Evolutionary conservation across 495 filamentous ascomycete genomes (phyloP).

Genomic region (Penicillium herquei): DNA sequence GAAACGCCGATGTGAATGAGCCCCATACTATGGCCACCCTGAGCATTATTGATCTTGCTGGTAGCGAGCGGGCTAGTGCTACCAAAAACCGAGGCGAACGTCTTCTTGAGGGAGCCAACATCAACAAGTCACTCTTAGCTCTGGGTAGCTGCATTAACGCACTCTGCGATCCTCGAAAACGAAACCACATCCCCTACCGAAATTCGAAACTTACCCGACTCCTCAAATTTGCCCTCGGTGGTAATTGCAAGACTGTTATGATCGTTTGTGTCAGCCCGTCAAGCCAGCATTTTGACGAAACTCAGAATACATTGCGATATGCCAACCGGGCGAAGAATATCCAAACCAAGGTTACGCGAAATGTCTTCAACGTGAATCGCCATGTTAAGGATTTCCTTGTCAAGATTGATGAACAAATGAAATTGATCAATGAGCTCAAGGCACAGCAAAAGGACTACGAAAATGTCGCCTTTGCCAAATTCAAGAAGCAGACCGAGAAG

Average conservation of each 20-base stretch:
- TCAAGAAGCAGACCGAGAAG: constrained; percentile 83
- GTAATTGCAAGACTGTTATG: constrained; percentile 99
- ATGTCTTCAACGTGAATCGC: constrained; percentile 98
- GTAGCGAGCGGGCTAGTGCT: constrained; percentile 92
- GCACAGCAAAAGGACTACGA: constrained; percentile 91
- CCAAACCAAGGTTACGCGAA: constrained; percentile 97
- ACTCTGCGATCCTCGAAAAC: constrained; percentile 89
- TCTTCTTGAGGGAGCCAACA: constrained; percentile 92
- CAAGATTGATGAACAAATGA: constrained; percentile 96
- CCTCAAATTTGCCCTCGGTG: constrained; percentile 94
- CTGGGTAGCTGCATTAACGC: constrained; percentile 98
- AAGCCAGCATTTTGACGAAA: constrained; percentile 96
- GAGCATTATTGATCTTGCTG: constrained; percentile 96
- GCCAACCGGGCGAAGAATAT: constrained; percentile 99
- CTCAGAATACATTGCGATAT: constrained; percentile 96
- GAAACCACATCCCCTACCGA: constrained; percentile 93
- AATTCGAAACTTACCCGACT: constrained; percentile 97
- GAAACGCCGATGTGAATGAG: constrained; percentile 90
- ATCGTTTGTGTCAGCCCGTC: constrained; percentile 98
- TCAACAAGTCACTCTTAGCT: constrained; percentile 96
- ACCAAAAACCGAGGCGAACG: constrained; percentile 96
- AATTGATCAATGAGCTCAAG: constrained; percentile 89
- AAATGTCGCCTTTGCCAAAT: constrained; percentile 79
- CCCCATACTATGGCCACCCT: constrained; percentile 97
- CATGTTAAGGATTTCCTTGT: constrained; percentile 98